phyloP scores from a whole-genome alignment of 306 rosid genomes.

The Purshia tridentata region DNA sequence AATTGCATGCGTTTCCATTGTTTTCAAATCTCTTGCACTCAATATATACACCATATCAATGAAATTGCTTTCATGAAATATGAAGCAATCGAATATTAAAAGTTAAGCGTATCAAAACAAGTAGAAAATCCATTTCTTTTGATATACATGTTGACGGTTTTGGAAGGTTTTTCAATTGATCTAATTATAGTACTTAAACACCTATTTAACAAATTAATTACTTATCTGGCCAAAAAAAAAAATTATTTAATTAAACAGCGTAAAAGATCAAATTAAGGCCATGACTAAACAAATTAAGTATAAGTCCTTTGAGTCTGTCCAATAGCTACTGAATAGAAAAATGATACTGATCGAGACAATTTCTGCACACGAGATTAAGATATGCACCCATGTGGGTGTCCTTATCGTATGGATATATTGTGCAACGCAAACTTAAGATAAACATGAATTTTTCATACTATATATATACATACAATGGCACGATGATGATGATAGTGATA shows the following conservation, averaged over 20 bases:
- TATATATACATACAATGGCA: too few relatives aligned
- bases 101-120: too few relatives aligned
- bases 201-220: not conserved
- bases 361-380: not conserved
- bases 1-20: not conserved
- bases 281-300: not conserved
- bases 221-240: too few relatives aligned
- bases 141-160: not conserved
- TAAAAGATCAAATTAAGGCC: conserved; percentile 5
- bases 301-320: conserved; percentile 4
- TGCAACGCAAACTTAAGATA: not conserved
- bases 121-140: too few relatives aligned
- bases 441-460: not conserved
- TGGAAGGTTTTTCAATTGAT: not conserved
- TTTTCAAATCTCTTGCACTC: too few relatives aligned
- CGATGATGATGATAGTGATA: too few relatives aligned
- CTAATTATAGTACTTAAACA: not conserved
- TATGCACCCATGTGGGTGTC: not conserved
- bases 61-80: not conserved
- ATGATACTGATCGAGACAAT: not conserved
- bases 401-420: not conserved
- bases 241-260: not conserved
- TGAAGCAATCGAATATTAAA: not conserved
- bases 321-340: not conserved
- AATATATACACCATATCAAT: too few relatives aligned